These are phyloP conservation scores for Microdochium trichocladiopsis DNA, from an alignment of 2,329 filamentous ascomycete species.

Conservation along the genomic window DNA sequence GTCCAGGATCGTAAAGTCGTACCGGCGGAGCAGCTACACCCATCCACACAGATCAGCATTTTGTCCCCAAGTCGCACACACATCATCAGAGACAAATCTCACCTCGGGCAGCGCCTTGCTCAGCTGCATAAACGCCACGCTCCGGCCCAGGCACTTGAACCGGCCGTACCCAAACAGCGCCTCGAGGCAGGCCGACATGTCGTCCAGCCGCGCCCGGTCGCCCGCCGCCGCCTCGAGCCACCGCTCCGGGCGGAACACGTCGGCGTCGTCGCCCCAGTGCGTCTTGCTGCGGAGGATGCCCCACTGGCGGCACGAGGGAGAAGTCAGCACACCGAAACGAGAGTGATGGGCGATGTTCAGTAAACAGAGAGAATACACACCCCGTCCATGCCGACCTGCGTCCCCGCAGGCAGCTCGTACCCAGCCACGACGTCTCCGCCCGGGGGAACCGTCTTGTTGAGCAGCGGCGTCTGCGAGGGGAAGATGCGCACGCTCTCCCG, in stretches of 20 bases:
- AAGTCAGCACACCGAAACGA: neutral
- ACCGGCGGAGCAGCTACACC: conserved; percentile 20
- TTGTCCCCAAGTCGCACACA: no score
- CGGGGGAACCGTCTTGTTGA: conserved; percentile 7
- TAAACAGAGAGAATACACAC: neutral
- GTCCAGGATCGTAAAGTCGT: conserved; percentile 25
- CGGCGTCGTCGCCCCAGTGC: conserved; percentile 5
- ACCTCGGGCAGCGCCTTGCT: conserved; percentile 6
- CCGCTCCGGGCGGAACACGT: conserved; percentile 6
- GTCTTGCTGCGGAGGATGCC: conserved; percentile 2
- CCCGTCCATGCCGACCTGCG: conserved; percentile 3
- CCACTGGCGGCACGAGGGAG: conserved; percentile 1
- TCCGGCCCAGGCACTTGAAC: conserved; percentile 7
- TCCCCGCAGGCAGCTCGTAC: conserved; percentile 4
- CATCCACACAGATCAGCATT: neutral
- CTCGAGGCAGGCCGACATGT: conserved; percentile 7
- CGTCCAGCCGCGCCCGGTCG: neutral
- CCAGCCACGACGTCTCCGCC: conserved; percentile 6
- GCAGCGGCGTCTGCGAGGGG: conserved; percentile 3
- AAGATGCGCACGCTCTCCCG: conserved; percentile 7
- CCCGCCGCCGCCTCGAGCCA: conserved; percentile 4
- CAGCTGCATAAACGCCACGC: conserved; percentile 6
- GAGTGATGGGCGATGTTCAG: neutral
- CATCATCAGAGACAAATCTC: conserved; percentile 1
- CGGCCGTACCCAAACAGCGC: conserved; percentile 5